These are phyloP conservation scores for Dissoconium aciculare DNA, from an alignment of 2,329 filamentous ascomycete species.

Conservation along the genomic window DNA sequence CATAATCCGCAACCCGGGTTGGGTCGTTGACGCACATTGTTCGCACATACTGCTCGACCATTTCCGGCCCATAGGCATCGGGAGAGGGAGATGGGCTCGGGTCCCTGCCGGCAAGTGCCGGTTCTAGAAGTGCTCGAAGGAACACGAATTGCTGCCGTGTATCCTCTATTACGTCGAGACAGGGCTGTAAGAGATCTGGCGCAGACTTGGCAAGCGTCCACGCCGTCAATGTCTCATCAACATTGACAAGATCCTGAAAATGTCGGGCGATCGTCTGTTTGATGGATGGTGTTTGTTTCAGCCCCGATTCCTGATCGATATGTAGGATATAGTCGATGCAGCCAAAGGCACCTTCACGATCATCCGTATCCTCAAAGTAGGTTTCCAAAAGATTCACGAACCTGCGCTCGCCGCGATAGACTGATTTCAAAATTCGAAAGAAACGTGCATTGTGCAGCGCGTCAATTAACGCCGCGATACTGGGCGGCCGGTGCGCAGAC, in stretches of 20 bases:
- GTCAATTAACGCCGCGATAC: constrained; percentile 60
- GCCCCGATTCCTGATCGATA: constrained; percentile 45
- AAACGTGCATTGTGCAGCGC: constrained; percentile 68
- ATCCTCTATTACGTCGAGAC: constrained; percentile 48
- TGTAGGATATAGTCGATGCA: constrained; percentile 64
- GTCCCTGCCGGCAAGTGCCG: constrained; percentile 19
- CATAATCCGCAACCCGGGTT: constrained; percentile 69
- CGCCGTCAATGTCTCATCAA: constrained; percentile 53
- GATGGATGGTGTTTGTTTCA: constrained; percentile 59
- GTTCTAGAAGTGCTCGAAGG: constrained; percentile 61
- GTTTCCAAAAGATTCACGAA: constrained; percentile 63
- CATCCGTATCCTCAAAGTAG: constrained; percentile 73
- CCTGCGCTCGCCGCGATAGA: constrained; percentile 65
- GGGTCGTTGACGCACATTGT: constrained; percentile 82
- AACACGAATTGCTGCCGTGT: constrained; percentile 60
- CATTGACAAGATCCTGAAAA: constrained; percentile 48
- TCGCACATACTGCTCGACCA: constrained; percentile 51
- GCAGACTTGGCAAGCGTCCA: constrained; percentile 47
- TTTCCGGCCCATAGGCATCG: constrained; percentile 16
- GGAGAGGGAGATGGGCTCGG: constrained; percentile 18
- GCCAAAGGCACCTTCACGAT: constrained; percentile 60
- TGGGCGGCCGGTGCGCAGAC: constrained; percentile 81
- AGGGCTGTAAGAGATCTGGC: constrained; percentile 48
- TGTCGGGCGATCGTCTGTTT: constrained; percentile 51
- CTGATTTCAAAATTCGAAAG: constrained; percentile 79